A percentile compares a stretch with the other conserved stretches of the same genome.
These are phyloP conservation scores for Noccaea bulbosa DNA, from an alignment of 345 rosid species.

Conservation along the genomic window DNA sequence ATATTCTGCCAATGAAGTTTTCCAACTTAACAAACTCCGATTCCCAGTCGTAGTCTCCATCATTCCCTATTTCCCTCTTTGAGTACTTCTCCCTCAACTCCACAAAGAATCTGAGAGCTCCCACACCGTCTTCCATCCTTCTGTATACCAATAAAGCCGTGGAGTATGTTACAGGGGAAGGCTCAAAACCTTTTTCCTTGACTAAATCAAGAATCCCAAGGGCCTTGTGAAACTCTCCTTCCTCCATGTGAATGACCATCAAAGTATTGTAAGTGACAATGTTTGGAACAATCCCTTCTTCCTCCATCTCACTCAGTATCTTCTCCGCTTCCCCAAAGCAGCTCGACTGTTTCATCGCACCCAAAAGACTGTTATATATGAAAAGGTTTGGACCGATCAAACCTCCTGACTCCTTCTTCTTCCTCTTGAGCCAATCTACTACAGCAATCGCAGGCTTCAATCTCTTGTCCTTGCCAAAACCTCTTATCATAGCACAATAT, in stretches of 20 bases:
- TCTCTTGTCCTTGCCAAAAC: conserved; percentile 69
- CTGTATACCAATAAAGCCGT: conserved; percentile 80
- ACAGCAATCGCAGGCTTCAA: conserved; percentile 70
- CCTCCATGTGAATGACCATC: conserved; percentile 72
- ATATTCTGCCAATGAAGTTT: conserved; percentile 65
- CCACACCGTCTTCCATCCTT: conserved; percentile 78
- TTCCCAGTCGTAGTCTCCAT: conserved; percentile 57
- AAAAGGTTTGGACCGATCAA: conserved; percentile 65
- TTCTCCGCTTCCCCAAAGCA: conserved; percentile 53
- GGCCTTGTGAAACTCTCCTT: conserved; percentile 60
- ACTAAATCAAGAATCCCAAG: conserved; percentile 71
- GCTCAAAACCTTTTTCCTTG: conserved; percentile 58
- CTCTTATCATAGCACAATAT: conserved; percentile 66
- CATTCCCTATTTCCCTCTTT: conserved; percentile 61
- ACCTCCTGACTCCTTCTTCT: conserved; percentile 65
- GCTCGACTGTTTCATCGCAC: conserved; percentile 65
- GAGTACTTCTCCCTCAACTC: conserved; percentile 63
- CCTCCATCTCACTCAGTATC: conserved; percentile 66
- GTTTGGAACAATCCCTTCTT: conserved; percentile 67
- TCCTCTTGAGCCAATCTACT: conserved; percentile 82
- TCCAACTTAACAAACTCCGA: conserved; percentile 66
- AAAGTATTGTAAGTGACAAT: conserved; percentile 75
- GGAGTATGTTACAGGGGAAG: conserved; percentile 74
- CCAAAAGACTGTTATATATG: conserved; percentile 76
- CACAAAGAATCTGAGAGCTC: conserved; percentile 69